phyloP scores from a whole-genome alignment of 768 basidiomycete species.

The Boletellus ananas region DNA sequence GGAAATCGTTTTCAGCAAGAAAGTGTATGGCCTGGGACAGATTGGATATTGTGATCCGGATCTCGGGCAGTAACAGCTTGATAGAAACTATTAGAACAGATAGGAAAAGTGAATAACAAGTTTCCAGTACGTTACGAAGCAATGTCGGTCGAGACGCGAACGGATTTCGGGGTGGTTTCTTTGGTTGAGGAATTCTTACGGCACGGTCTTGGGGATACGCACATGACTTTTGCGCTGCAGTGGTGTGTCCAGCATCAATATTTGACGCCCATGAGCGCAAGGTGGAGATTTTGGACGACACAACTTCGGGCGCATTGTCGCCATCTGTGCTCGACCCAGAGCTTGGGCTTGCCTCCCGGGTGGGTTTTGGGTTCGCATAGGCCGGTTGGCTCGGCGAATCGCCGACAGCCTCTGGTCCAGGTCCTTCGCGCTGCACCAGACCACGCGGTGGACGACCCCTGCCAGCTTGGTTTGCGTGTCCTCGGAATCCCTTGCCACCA shows the following conservation, averaged over 20 bases:
- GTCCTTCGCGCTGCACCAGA: not conserved
- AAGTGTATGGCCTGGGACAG: constrained; percentile 91
- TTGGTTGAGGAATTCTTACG: constrained; percentile 41
- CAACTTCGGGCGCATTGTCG: constrained; percentile 51
- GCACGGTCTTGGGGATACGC: constrained; percentile 4
- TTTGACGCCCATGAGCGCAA: constrained; percentile 2
- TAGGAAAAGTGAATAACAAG: not conserved
- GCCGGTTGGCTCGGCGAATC: not conserved
- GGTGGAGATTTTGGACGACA: constrained; percentile 48
- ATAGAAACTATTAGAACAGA: constrained; percentile 9
- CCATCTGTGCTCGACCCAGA: constrained; percentile 33
- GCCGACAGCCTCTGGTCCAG: not conserved
- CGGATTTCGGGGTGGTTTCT: constrained; percentile 52
- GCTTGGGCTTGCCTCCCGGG: constrained; percentile 6
- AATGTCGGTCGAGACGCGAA: constrained; percentile 68
- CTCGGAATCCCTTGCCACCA: not conserved
- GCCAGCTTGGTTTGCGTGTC: constrained; percentile 24
- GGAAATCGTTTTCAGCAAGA: constrained; percentile 84
- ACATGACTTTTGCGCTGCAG: constrained; percentile 5
- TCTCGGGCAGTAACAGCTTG: constrained; percentile 81
- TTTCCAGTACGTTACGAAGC: constrained; percentile 65
- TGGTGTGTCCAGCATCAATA: constrained; percentile 2
- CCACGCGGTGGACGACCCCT: constrained; percentile 28
- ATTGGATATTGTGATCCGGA: constrained; percentile 84
- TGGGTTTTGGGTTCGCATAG: not conserved